A percentile compares a stretch with the other conserved stretches of the same genome.
These are phyloP conservation scores for Leccinellum luteum DNA, from an alignment of 768 basidiomycete genomes.

Conservation along the genomic window DNA sequence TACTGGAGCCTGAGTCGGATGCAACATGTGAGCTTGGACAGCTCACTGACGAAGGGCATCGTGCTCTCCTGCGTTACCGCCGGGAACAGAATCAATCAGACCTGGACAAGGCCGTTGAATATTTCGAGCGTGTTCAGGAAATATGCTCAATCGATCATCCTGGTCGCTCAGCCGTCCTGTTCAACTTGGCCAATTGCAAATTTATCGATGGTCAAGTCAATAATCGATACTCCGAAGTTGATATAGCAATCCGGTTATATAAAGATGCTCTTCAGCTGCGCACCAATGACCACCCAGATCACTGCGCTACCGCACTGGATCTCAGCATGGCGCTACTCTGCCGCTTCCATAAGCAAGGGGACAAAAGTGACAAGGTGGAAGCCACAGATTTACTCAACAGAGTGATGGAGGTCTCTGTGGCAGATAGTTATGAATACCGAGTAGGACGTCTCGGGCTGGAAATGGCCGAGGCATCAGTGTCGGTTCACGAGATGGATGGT, in stretches of 20 bases:
- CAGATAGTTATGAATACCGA: background rate
- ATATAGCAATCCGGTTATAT: background rate
- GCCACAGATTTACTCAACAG: background rate
- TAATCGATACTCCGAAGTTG: background rate
- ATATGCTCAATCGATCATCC: no score
- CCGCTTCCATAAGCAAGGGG: background rate
- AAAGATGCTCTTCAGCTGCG: background rate
- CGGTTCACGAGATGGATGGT: background rate
- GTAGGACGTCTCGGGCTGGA: background rate
- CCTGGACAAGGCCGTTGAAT: background rate
- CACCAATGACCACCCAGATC: background rate
- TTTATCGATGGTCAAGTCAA: background rate
- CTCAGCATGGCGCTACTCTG: background rate
- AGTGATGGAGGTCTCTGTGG: background rate
- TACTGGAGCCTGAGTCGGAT: no score
- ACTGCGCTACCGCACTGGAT: background rate
- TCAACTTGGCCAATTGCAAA: background rate
- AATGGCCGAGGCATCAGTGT: background rate
- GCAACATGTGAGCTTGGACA: background rate
- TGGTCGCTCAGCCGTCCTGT: background rate
- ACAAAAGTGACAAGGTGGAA: background rate
- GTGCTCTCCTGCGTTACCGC: no score
- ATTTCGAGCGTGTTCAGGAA: background rate
- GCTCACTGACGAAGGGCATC: no score
- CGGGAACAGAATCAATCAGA: background rate